Evolutionary conservation across 1,284 basidiomycete genomes (phyloP).

Genomic region (Somion occarium): DNA sequence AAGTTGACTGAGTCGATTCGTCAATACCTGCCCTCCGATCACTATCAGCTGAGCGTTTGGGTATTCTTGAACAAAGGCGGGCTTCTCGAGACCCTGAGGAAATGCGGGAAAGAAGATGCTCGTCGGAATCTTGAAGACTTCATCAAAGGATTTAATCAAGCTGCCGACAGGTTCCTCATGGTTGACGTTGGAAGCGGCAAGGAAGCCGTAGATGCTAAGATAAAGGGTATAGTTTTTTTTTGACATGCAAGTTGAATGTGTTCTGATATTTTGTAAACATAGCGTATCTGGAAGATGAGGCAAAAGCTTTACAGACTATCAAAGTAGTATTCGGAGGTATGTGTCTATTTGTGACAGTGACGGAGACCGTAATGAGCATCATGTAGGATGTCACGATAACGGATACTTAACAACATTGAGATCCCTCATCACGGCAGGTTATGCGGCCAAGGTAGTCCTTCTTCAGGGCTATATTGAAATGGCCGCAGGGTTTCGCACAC

Average conservation of each 20-base stretch:
- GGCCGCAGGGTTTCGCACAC: slow-evolving; percentile 52
- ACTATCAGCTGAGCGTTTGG: slow-evolving; percentile 56
- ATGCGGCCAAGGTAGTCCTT: slow-evolving; percentile 60
- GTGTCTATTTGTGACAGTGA: neutral
- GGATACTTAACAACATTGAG: slow-evolving; percentile 62
- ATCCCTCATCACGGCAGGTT: slow-evolving; percentile 60
- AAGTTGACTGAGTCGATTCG: slow-evolving; percentile 46
- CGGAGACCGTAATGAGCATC: slow-evolving; percentile 7
- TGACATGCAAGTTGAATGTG: neutral
- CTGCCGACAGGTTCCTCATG: slow-evolving; percentile 58
- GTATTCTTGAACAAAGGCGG: slow-evolving; percentile 63
- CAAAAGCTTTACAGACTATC: slow-evolving; percentile 53
- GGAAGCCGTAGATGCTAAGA: slow-evolving; percentile 70
- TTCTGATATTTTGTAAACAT: neutral
- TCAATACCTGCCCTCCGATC: slow-evolving; percentile 36
- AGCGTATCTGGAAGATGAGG: slow-evolving; percentile 59
- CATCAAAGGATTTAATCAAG: slow-evolving; percentile 61
- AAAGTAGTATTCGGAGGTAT: slow-evolving; percentile 61
- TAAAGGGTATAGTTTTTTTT: slow-evolving; percentile 49
- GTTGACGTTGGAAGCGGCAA: slow-evolving; percentile 70
- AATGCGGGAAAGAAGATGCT: slow-evolving; percentile 34
- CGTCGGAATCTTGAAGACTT: slow-evolving; percentile 55
- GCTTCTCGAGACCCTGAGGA: slow-evolving; percentile 45
- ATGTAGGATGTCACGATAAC: slow-evolving; percentile 65
- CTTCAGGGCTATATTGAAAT: slow-evolving; percentile 60